Evolutionary conservation across 179 eudicot species (phyloP).

Genomic region (Amaranthus tricolor): DNA sequence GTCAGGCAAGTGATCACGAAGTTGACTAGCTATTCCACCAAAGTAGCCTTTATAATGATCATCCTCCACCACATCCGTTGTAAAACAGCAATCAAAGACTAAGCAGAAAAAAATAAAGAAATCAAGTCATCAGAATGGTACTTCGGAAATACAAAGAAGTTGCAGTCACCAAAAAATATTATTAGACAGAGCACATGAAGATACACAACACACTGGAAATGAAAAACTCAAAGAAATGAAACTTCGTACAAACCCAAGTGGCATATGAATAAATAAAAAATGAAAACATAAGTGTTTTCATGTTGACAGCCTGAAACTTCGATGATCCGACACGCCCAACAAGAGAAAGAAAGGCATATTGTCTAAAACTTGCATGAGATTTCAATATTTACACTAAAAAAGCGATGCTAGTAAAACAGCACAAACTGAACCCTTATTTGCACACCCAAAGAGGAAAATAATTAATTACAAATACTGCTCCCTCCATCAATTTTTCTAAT

Average conservation of each 20-base stretch:
- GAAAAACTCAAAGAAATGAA: not conserved
- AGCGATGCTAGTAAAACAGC: not conserved
- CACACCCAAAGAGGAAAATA: not conserved
- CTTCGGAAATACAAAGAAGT: not conserved
- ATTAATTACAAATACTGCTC: not conserved
- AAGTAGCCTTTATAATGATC: conserved; percentile 54
- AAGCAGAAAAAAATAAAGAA: conserved; percentile 3
- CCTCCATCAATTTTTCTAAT: not conserved
- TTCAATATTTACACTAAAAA: too few species aligned
- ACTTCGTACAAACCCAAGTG: not conserved
- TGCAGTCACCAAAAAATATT: not conserved
- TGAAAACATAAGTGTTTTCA: not conserved
- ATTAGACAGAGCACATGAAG: not conserved
- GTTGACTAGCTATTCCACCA: conserved; percentile 51
- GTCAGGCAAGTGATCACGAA: conserved; percentile 52
- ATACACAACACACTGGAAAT: not conserved
- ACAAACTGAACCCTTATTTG: not conserved
- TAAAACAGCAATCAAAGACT: conserved; percentile 88
- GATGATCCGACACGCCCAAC: too few species aligned
- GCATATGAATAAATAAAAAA: not conserved
- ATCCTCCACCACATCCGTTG: conserved; percentile 57
- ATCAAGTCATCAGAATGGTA: not conserved
- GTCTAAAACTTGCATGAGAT: not conserved
- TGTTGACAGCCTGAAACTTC: not conserved
- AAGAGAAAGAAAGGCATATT: not conserved